Base-by-base conservation (phyloP, 2,329 filamentous ascomycete species). In the Alternaria alternata region DNA sequence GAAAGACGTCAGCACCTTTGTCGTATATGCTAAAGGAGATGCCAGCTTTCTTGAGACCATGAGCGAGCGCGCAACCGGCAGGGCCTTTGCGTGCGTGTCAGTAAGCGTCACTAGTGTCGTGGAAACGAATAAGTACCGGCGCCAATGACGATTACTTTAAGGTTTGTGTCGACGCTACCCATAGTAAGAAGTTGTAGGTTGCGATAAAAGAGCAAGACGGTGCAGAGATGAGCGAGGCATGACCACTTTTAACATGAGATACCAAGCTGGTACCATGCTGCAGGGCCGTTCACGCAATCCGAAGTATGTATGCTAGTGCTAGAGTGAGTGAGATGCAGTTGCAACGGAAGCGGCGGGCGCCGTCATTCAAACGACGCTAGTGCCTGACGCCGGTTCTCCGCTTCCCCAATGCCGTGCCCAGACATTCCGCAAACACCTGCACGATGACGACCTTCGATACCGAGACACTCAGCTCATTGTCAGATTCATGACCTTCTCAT, bases 41-140 rank as follows among this genome's bases (percentile, higher is more conserved):
- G 51, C 65, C 64, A 4, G 67, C 58, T 68, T 81, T 81, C 62
- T 77, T 79, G 8, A 81, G 65, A 3, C 79, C 79, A 46, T 82
- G 78, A 5, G 80, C 79, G 24, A 80, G 70, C 1, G 78, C 73
- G 54, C 80, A 79, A 8, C 80, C 80, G 16, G 79, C 80, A 43
- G 77, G 78, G 16, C 79, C 80, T 81, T 55, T 7, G 28, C 5
- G 52, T 7, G 32, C 5, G 32, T 60, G 47, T 62, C 5, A 59
- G 47, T 22, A 22, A 5, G 12, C 5, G 6, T 26, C 1, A 36
- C 1, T 38, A 12, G 20, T 12, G 30, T 4, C 1, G 14, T 5
- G 5, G 30, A 11, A 5, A 4, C 12, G 16, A 2, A 14, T 24
- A 16, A 14, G n/a, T 47, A 72, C 70, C 70, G 57, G 70, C 70